Base-by-base conservation (phyloP, 148 eudicot genomes). In the Tetragonia tetragonoides region DNA sequence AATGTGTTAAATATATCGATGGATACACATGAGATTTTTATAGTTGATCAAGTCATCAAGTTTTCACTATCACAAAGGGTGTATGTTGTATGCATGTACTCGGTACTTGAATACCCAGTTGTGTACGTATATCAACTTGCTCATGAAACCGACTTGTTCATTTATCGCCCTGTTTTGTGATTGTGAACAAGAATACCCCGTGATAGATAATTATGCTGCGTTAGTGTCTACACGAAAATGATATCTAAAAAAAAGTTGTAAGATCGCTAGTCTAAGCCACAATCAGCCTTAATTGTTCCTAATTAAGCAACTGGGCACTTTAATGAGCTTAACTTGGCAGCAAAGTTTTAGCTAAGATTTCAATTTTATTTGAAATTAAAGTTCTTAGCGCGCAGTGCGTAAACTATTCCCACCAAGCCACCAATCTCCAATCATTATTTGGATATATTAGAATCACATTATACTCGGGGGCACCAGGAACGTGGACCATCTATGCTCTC, bases 401-500 rank as follows among this genome's bases (percentile, higher is more conserved):
- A 46, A 46, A 46, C 49, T 46, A 46, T 46, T 0, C 8, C 49
- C 49, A 46, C 10, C 49, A 28, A 28, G 34, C 34, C 34, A 28
- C 34, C 34, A 28, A 28, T 28, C 34, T 28, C 34, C 34, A 46
- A 46, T 46, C 49, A 46, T 46, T 46, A 46, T 46, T 44, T 46
- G 49, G 49, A 10, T 5, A 5, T 46, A 46, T 46, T 46, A 10
- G 49, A 46, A 46, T 28, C 34, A 28, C 34, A 46, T 46, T 46
- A 46, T 6, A 46, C 0, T 46, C 3, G 15, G 57, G 16, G 57
- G 15, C 12, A 53, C 57, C 57, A 3, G 6, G 65, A 10, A 65
- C 68, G 41, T 38, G 70, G 70, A 67, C 70, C 70, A 38, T 67
- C n/a, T 18, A 20, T 67, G 70, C 21, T 67, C 70, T 12, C 65